Evolutionary conservation across 768 basidiomycete species (phyloP), one percentile per base, ranked within the genome.

Genomic region (Royoungia palumana): DNA sequence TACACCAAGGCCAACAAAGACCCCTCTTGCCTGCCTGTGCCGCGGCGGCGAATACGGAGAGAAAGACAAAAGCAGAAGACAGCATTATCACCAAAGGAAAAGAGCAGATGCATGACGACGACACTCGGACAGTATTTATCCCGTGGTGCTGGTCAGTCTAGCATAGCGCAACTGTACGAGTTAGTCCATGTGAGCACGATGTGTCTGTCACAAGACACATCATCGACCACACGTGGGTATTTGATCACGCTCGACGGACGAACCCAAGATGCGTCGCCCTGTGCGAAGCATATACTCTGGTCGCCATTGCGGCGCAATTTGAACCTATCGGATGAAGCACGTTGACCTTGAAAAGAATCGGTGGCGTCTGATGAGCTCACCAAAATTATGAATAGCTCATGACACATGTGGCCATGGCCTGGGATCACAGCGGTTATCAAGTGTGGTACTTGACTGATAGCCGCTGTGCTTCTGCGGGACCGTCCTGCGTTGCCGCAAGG

Each of bases 21-120:
- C 71, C 71, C 17, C 70, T 63, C 55, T 72, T 72, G 21, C 72
- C 71, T 20, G 72, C 72, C 12, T 53, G 59, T 34, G 52, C 61
- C 17, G 51, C 44, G 12, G 50, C 28, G 2, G 51, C 27, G 30
- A 65, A 66, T 7, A 55, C 16, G 0, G 53, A 41, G 16, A 64
- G 44, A 21, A 62, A 20, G 28, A 59, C 41, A 11, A 68, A n/a
- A 5, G 48, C 30, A 28, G 41, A 54, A 19, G 41, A 37, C 14
- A 64, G 30, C 64, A 68, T n/a, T n/a, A n/a, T 68, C 10, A 30
- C 19, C 6, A 2, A 47, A 20, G 27, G 34, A 13, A 10, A 35
- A 36, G 24, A 17, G 34, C 21, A 14, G 35, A 37, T 41, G n/a
- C 27, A 44, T 16, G 14, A 27, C 1, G 25, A n/a, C 14, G 11